Conservation (phyloP, 257 asterid genomes). For the Solanum pennellii region DNA sequence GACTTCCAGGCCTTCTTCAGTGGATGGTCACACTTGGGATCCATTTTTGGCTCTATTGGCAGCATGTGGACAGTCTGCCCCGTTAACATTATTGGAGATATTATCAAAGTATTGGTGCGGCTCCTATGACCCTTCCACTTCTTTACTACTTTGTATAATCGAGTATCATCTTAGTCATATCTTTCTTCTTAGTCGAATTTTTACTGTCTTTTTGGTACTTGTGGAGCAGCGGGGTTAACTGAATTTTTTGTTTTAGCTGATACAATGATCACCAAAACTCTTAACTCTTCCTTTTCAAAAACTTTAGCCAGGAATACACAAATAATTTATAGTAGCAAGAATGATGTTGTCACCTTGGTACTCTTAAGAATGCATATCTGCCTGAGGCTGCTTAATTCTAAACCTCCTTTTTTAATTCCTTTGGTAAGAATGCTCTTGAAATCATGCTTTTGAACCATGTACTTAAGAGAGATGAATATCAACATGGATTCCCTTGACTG, state of each 20-base stretch:
- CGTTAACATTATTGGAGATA: slow-evolving; percentile 48
- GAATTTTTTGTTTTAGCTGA: background rate
- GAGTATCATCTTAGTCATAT: background rate
- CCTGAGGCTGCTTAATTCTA: background rate
- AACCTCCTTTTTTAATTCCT: background rate
- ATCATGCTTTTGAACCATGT: background rate
- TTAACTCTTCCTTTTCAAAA: background rate
- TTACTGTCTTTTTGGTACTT: background rate
- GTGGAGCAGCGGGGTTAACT: background rate
- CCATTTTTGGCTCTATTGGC: slow-evolving; percentile 70
- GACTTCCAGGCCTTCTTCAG: slow-evolving; percentile 42
- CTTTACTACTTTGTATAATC: background rate
- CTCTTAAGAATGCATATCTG: background rate
- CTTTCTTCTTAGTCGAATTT: background rate
- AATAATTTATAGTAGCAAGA: background rate
- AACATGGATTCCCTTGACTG: background rate
- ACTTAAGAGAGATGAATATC: background rate
- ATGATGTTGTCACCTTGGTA: background rate
- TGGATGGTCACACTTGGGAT: slow-evolving; percentile 46
- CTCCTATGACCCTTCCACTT: background rate
- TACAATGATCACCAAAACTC: background rate
- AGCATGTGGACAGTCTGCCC: slow-evolving; percentile 80
- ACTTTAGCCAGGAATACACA: background rate
- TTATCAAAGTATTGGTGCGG: slow-evolving; percentile 59
- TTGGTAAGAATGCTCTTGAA: background rate